A percentile compares a stretch with the other conserved stretches of the same genome.
Conservation (phyloP, 495 filamentous ascomycete species). For the Jackrogersella minutella region DNA sequence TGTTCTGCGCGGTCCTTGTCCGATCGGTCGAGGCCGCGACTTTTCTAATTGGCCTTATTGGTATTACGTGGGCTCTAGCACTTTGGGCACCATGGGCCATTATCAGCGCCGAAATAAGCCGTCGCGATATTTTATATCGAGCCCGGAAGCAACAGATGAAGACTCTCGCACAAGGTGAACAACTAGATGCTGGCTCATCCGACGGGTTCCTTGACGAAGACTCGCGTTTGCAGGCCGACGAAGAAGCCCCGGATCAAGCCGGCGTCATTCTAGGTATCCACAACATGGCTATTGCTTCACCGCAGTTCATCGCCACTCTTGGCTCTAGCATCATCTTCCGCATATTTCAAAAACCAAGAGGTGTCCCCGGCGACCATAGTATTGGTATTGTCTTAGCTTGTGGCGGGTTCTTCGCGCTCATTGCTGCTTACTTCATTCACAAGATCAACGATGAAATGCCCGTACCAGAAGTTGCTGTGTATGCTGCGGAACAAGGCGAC, state of each 20-base stretch:
- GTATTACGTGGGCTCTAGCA: constrained; percentile 87
- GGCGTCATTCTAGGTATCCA: constrained; percentile 90
- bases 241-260: constrained; percentile 72
- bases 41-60: constrained; percentile 76
- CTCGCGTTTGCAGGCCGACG: constrained; percentile 46
- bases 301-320: constrained; percentile 87
- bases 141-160: constrained; percentile 53
- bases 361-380: constrained; percentile 81
- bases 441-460: constrained; percentile 56
- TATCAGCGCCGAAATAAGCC: constrained; percentile 85
- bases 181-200: constrained; percentile 1
- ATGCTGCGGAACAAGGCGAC: constrained; percentile 53
- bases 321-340: constrained; percentile 82
- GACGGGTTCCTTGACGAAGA: constrained; percentile 38
- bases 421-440: constrained; percentile 74
- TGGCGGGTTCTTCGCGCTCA: constrained; percentile 77
- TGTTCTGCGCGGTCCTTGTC: constrained; percentile 83
- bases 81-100: constrained; percentile 94
- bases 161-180: constrained; percentile 22
- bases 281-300: constrained; percentile 88
- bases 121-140: constrained; percentile 74
- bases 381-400: constrained; percentile 85
- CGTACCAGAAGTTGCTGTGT: constrained; percentile 45
- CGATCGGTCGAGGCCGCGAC: constrained; percentile 70
- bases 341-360: constrained; percentile 81